A percentile compares a stretch with the other conserved stretches of the same genome.
Conservation (phyloP, 2,329 filamentous ascomycete species). For the Blumeriella jaapii region DNA sequence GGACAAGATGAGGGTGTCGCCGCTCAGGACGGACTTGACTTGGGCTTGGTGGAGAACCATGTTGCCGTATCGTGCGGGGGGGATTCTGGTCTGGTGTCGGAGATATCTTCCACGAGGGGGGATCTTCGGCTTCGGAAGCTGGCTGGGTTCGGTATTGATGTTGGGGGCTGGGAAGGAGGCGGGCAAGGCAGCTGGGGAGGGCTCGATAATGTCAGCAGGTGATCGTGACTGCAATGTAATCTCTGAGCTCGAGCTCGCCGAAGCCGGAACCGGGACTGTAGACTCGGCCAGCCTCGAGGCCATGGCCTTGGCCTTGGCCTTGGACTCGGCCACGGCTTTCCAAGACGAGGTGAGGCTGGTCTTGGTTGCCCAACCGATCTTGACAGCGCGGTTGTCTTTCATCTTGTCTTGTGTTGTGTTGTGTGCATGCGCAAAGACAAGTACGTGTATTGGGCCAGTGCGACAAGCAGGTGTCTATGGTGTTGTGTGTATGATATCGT, state of each 20-base stretch:
- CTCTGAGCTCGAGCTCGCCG: neutral
- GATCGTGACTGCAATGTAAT: constrained; percentile 9
- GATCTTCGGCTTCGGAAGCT: constrained; percentile 6
- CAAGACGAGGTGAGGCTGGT: neutral
- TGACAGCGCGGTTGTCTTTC: constrained; percentile 12
- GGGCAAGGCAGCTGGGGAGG: constrained; percentile 25
- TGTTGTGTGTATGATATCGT: too few relatives aligned
- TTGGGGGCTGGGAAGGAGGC: constrained; percentile 26
- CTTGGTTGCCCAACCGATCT: constrained; percentile 20
- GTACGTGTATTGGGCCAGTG: too few relatives aligned
- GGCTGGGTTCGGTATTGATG: too few relatives aligned
- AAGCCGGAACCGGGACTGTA: too few relatives aligned
- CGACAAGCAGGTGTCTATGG: too few relatives aligned
- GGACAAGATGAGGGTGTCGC: constrained; percentile 79
- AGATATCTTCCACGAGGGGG: constrained; percentile 11
- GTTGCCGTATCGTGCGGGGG: constrained; percentile 23
- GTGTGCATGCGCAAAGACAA: neutral
- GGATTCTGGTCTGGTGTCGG: constrained; percentile 19
- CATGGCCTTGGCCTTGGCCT: too few relatives aligned
- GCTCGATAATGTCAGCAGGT: constrained; percentile 28
- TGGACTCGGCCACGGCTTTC: constrained; percentile 2
- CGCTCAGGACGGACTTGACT: constrained; percentile 90
- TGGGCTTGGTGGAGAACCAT: constrained; percentile 41
- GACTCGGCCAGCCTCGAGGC: too few relatives aligned
- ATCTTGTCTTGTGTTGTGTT: neutral